Evolutionary conservation across 1,139 yeast genomes (phyloP), one percentile per base, ranked within the genome.

Genomic region (Kazachstania sp.): DNA sequence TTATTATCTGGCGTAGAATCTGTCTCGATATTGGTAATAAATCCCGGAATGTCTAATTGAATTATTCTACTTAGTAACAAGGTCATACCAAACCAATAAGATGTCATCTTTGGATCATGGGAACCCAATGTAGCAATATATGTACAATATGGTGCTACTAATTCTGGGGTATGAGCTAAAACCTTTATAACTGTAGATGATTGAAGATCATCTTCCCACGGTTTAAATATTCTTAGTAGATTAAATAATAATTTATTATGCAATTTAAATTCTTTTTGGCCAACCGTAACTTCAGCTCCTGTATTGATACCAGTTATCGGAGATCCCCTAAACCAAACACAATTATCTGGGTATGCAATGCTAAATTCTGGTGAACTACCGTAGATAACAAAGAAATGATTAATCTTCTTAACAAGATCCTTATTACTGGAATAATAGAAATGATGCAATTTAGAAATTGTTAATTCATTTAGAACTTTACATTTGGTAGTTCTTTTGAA

Each of bases 31-130:
- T 45, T 47, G 13, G 48, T 38, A 43, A 70, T 54, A 16, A 66
- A 61, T 7, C 57, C 57, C 1, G 85, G 86, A 12, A 79, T 58
- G 1, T 81, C 77, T 2, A 83, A 59, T 39, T 72, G 72, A 15
- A 85, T 71, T 11, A 85, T 71, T 49, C 78, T 75, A 0, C 81
- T 73, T 45, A 83, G 69, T 8, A 87, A 66, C 28, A 83, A 69
- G 0, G 87, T 76, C 64, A 78, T 83, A 9, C 92, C 83, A 34
- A 88, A 71, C 90, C 95, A 90, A 70, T 85, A 86, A 5, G 90
- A 80, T 1, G 94, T 72, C 49, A 83, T 69, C 42, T 79, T 75
- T 1, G 95, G 94, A 47, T 83, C 90, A 65, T 70, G 87, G 51
- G 72, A 73, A 41, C 79, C 86, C 51, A 77, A 76, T 34, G 77